Evolutionary conservation across 2,329 filamentous ascomycete species (phyloP).

Genomic region (Neoscytalidium dimidiatum): DNA sequence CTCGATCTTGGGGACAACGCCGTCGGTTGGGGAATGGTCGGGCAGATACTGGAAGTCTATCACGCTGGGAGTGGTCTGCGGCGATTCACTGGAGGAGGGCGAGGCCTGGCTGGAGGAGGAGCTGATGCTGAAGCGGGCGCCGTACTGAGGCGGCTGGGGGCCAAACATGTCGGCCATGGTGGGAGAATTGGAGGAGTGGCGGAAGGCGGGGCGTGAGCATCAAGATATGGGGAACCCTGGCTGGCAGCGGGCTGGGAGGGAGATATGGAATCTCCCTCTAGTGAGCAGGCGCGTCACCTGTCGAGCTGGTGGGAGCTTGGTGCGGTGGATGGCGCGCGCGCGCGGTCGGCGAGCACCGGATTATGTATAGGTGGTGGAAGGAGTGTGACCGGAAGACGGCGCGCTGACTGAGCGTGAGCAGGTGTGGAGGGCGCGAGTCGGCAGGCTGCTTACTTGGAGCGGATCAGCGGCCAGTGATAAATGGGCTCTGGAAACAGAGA

Average conservation of each 20-base stretch:
- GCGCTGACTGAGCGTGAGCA: constrained; percentile 19
- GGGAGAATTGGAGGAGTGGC: constrained; percentile 14
- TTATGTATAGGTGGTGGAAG: neutral
- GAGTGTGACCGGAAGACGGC: neutral
- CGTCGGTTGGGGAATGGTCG: constrained; percentile 28
- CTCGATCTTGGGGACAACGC: constrained; percentile 56
- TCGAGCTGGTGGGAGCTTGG: neutral
- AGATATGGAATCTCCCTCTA: neutral
- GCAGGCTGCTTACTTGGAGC: constrained; percentile 18
- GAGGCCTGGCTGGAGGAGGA: constrained; percentile 43
- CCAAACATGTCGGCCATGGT: constrained; percentile 40
- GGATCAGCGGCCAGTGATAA: constrained; percentile 21
- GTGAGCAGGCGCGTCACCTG: constrained; percentile 7
- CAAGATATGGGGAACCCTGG: neutral
- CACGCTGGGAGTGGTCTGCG: constrained; percentile 34
- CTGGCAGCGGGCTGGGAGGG: neutral
- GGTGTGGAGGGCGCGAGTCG: constrained; percentile 11
- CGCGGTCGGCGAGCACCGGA: constrained; percentile 2
- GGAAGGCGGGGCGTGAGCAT: neutral
- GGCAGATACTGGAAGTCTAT: constrained; percentile 32
- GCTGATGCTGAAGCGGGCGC: constrained; percentile 38
- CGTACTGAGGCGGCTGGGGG: constrained; percentile 34
- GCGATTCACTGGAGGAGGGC: constrained; percentile 44
- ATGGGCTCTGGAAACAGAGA: constrained; percentile 11
- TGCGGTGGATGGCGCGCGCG: neutral